Base-by-base conservation (phyloP, 148 eudicot species). In the Dysphania ambrosioides region DNA sequence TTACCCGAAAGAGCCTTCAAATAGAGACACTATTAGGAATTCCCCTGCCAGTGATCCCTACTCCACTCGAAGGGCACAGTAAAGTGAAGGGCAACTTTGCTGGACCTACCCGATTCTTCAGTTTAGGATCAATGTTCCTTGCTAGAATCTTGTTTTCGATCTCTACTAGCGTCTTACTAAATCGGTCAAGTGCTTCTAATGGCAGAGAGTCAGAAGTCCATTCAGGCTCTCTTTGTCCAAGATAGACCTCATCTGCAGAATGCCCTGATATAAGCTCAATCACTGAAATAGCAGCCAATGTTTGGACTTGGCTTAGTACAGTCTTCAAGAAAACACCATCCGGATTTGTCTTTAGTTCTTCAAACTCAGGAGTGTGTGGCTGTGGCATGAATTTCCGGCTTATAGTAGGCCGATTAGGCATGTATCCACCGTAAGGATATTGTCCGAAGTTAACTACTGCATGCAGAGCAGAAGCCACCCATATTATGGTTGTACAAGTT, bases 371-470 rank as follows among this genome's bases (percentile, higher is more conserved):
- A 10, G 93, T 88, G 31, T 81, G 83, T 13, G 71, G 82, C 27
- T 94, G 80, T 21, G 98, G 98, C 68, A 94, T 79, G 80, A 91
- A 83, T 16, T 83, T 74, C 1, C 97, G 87, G 75, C 96, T 94
- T 64, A 92, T 80, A 18, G 89, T 81, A 7, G 97, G 97, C 16
- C 96, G 83, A 75, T 94, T 91, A 16, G 93, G 97, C 40, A 79
- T 81, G 85, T 84, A 91, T 29, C 98, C 98, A 32, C 86, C 95
- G 8, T 89, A 94, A 42, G 98, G 88, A 85, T 86, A 94, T 44
- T 94, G 98, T 30, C 98, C 98, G 42, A 87, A 94, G 69, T 94
- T 94, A 6, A 94, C 84, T 3, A 97, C 95, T 40, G 98, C 95
- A 71, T 94, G 98, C 19, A 94, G 90, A 57, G 98, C 96, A 57